phyloP scores from a whole-genome alignment of 768 basidiomycete genomes.

The Leccinellum rugosiceps region DNA sequence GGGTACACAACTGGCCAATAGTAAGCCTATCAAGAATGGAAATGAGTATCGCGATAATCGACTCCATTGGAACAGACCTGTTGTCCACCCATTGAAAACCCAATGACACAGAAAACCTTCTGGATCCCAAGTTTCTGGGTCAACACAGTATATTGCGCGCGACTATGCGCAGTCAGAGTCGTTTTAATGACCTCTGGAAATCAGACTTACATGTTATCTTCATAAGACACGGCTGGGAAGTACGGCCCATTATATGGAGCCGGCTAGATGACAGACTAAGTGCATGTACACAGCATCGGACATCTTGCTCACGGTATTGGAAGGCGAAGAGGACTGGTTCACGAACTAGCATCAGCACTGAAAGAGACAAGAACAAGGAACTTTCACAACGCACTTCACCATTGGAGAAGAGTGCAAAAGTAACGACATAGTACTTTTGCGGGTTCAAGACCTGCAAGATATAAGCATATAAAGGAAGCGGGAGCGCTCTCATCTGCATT shows the following conservation, averaged over 20 bases:
- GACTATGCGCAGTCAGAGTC: conserved; percentile 31
- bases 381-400: conserved; percentile 43
- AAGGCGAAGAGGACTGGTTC: conserved; percentile 56
- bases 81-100: conserved; percentile 62
- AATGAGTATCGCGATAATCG: background rate
- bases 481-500: background rate
- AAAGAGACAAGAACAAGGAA: background rate
- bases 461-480: background rate
- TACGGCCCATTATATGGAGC: conserved; percentile 58
- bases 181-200: background rate
- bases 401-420: conserved; percentile 56
- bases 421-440: conserved; percentile 50
- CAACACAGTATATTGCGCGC: conserved; percentile 55
- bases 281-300: background rate
- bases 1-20: conserved; percentile 57
- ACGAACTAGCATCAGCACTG: background rate
- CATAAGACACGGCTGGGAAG: conserved; percentile 55
- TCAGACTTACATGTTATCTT: conserved; percentile 50
- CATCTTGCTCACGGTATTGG: conserved; percentile 37
- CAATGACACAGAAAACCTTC: conserved; percentile 31
- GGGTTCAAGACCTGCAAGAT: conserved; percentile 44
- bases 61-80: conserved; percentile 29
- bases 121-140: conserved; percentile 27
- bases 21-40: conserved; percentile 39
- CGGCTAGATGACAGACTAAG: conserved; percentile 34